Conservation (phyloP, 805 yeast species). For the Pichia paraexigua region DNA sequence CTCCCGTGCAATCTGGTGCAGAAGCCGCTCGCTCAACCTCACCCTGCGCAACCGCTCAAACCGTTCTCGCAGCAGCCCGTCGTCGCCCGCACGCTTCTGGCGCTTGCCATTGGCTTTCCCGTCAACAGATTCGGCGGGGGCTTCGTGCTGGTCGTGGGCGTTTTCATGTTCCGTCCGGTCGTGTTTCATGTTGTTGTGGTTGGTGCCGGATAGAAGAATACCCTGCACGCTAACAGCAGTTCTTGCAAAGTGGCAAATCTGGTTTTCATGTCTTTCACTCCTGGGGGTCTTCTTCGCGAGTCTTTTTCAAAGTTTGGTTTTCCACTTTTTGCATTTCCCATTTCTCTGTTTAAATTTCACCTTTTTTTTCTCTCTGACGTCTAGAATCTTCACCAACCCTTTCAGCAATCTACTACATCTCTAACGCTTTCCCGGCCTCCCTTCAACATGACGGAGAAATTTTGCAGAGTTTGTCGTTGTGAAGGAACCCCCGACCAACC, state of each 20-base stretch:
- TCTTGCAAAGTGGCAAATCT: no score
- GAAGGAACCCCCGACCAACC: slow-evolving; percentile 78
- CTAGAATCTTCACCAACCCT: not conserved
- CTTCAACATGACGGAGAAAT: not conserved
- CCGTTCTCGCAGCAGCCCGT: not conserved
- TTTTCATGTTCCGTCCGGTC: no score
- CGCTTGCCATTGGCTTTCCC: not conserved
- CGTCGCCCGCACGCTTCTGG: not conserved
- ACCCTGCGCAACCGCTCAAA: slow-evolving; percentile 17
- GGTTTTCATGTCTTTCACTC: not conserved
- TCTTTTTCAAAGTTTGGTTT: no score
- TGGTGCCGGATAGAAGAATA: no score
- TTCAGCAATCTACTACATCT: no score
- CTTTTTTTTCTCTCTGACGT: no score
- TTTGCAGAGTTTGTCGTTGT: slow-evolving; percentile 89
- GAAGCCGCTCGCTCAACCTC: slow-evolving; percentile 16
- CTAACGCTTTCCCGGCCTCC: no score
- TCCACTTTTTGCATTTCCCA: not conserved
- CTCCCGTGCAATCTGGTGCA: slow-evolving; percentile 14
- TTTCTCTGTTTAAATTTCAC: no score
- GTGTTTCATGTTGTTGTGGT: not conserved
- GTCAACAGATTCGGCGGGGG: no score
- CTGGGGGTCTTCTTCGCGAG: no score
- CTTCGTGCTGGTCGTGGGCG: no score
- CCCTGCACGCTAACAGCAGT: no score